A percentile compares a stretch with the other conserved stretches of the same genome.
Conservation (phyloP, 371 early-diverging fungal genomes). For the Lichtheimia corymbifera region DNA sequence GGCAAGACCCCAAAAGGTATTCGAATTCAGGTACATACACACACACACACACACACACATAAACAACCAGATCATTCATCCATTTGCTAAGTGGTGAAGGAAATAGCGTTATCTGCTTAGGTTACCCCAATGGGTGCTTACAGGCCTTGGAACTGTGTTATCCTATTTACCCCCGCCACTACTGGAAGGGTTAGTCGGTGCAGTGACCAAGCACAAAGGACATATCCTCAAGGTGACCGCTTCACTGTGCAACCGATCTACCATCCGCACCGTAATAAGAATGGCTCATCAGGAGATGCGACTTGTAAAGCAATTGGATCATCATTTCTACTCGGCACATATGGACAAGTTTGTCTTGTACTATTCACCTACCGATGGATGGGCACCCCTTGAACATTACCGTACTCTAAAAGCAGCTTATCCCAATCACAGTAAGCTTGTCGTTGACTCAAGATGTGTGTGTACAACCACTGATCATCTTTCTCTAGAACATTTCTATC, state of each 20-base stretch:
- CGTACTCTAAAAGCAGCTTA: slow-evolving; percentile 65
- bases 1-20: slow-evolving; percentile 76
- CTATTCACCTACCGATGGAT: slow-evolving; percentile 74
- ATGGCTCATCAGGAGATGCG: slow-evolving; percentile 82
- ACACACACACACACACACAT: slow-evolving; percentile 22
- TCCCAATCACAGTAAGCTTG: slow-evolving; percentile 53
- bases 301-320: slow-evolving; percentile 63
- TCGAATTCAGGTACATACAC: slow-evolving; percentile 36
- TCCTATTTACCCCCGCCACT: slow-evolving; percentile 41
- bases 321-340: slow-evolving; percentile 57
- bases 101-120: slow-evolving; percentile 45
- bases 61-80: too few species aligned
- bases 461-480: slow-evolving; percentile 1
- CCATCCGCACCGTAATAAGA: slow-evolving; percentile 63
- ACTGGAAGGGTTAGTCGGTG: slow-evolving; percentile 27
- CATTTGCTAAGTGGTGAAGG: neutral
- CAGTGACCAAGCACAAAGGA: slow-evolving; percentile 46
- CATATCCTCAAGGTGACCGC: slow-evolving; percentile 56
- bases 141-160: slow-evolving; percentile 31
- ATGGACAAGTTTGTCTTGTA: slow-evolving; percentile 76
- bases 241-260: slow-evolving; percentile 56
- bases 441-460: neutral
- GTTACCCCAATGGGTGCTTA: slow-evolving; percentile 32
- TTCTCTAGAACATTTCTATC: slow-evolving; percentile 38
- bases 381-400: slow-evolving; percentile 78